These are phyloP conservation scores for Termitomyces sp. DNA, from an alignment of 768 basidiomycete genomes.

Conservation along the genomic window DNA sequence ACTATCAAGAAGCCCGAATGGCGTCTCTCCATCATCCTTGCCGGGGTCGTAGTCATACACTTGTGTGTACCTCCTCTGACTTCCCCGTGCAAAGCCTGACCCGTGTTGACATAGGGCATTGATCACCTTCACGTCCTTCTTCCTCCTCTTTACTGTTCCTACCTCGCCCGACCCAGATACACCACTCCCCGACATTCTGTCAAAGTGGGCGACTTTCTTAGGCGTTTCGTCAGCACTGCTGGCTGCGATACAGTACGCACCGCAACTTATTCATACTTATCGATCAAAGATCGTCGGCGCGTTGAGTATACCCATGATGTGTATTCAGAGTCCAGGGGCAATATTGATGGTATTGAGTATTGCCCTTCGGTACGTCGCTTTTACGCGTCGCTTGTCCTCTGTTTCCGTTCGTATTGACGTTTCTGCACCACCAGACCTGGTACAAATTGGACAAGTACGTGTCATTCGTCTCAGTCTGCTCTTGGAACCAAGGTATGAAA, in stretches of 20 bases:
- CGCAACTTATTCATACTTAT: conserved; percentile 83
- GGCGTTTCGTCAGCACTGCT: conserved; percentile 79
- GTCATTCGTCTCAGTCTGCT: neutral
- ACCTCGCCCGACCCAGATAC: conserved; percentile 35
- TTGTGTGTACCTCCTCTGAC: conserved; percentile 54
- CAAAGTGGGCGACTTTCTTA: conserved; percentile 79
- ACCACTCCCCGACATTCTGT: conserved; percentile 29
- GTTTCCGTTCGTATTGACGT: conserved; percentile 1
- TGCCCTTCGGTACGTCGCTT: conserved; percentile 50
- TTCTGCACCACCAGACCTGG: conserved; percentile 46
- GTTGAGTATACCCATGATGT: conserved; percentile 93
- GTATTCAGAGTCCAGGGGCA: conserved; percentile 89
- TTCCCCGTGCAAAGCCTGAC: conserved; percentile 1
- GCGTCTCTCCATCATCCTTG: conserved; percentile 69
- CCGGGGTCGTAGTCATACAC: conserved; percentile 68
- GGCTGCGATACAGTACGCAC: conserved; percentile 82
- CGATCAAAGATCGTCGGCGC: conserved; percentile 81
- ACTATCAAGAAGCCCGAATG: conserved; percentile 63
- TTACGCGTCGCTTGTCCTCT: neutral
- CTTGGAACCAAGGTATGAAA: too few relatives aligned
- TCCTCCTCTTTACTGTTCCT: conserved; percentile 48
- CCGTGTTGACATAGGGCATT: conserved; percentile 39
- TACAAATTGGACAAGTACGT: conserved; percentile 81
- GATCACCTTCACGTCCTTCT: conserved; percentile 55
- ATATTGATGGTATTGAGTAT: conserved; percentile 82